Evolutionary conservation across 805 yeast genomes (phyloP).

Genomic region (Metschnikowia anglica): DNA sequence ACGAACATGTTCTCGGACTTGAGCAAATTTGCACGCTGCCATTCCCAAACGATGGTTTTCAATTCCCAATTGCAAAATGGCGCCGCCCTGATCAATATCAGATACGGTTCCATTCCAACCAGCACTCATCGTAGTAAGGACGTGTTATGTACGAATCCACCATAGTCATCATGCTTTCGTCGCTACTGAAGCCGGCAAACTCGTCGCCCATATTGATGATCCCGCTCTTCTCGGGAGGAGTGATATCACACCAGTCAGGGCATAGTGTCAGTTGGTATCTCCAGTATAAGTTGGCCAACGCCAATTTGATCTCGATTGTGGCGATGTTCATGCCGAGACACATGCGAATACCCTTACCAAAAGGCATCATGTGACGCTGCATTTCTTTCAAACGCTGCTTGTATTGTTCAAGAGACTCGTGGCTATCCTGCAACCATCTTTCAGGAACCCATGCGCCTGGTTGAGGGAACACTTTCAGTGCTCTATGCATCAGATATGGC

Average conservation of each 20-base stretch:
- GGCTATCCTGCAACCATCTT: constrained; percentile 52
- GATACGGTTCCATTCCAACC: constrained; percentile 40
- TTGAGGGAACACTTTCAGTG: constrained; percentile 46
- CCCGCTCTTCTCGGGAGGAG: constrained; percentile 12
- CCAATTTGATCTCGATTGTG: constrained; percentile 59
- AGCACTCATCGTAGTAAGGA: constrained; percentile 52
- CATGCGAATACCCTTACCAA: constrained; percentile 73
- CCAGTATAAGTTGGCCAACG: constrained; percentile 53
- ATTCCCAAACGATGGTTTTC: too few species aligned
- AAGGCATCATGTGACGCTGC: constrained; percentile 59
- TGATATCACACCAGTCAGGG: constrained; percentile 43
- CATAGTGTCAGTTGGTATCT: constrained; percentile 37
- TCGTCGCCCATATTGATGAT: constrained; percentile 18
- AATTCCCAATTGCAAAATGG: not conserved
- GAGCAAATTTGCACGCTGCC: too few species aligned
- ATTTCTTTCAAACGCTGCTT: constrained; percentile 40
- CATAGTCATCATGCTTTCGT: constrained; percentile 47
- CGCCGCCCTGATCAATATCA: not conserved
- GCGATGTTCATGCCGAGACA: constrained; percentile 73
- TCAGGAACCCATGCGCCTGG: constrained; percentile 56
- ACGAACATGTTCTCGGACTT: too few species aligned
- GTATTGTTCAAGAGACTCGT: constrained; percentile 34
- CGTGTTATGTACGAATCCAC: constrained; percentile 53
- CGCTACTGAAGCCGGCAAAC: constrained; percentile 23
- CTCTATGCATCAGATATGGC: constrained; percentile 64